Percentiles rank a stretch among this genome's conserved stretches.
Conservation (phyloP, 2,329 filamentous ascomycete species). For the Aspergillus awamori region DNA sequence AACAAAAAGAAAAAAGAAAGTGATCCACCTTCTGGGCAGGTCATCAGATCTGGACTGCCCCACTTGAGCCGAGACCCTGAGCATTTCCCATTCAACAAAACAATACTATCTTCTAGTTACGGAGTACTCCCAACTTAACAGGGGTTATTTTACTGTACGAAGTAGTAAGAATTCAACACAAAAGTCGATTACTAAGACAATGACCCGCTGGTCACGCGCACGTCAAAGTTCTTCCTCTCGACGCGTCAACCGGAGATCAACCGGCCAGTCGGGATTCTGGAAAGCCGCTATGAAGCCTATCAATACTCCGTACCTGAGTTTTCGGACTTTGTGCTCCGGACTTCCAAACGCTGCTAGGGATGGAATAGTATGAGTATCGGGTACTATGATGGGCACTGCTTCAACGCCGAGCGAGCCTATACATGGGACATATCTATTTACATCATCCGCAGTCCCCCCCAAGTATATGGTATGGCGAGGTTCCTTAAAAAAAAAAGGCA, state of each 20-base stretch:
- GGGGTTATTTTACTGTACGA: too few species aligned
- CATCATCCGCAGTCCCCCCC: too few species aligned
- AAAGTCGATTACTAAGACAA: background rate
- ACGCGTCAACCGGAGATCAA: constrained; percentile 22
- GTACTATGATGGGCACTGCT: too few species aligned
- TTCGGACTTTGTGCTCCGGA: background rate
- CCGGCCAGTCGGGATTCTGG: constrained; percentile 12
- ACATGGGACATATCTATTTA: too few species aligned
- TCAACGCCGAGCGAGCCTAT: too few species aligned
- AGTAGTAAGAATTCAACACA: too few species aligned
- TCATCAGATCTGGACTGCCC: constrained; percentile 24
- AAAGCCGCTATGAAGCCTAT: background rate
- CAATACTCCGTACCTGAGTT: background rate
- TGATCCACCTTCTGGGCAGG: constrained; percentile 6
- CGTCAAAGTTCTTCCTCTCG: constrained; percentile 13
- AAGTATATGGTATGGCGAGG: too few species aligned
- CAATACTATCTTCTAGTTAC: too few species aligned
- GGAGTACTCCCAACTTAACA: too few species aligned
- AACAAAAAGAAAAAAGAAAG: too few species aligned
- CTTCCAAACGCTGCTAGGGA: background rate
- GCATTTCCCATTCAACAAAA: background rate
- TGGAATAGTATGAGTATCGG: too few species aligned
- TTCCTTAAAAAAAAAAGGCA: too few species aligned
- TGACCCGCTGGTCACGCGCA: constrained; percentile 27
- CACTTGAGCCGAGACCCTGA: constrained; percentile 22